A percentile compares a stretch with the other conserved stretches of the same genome.
Evolutionary conservation across 1,284 basidiomycete genomes (phyloP).

Genomic region (Cryptococcus floricola): DNA sequence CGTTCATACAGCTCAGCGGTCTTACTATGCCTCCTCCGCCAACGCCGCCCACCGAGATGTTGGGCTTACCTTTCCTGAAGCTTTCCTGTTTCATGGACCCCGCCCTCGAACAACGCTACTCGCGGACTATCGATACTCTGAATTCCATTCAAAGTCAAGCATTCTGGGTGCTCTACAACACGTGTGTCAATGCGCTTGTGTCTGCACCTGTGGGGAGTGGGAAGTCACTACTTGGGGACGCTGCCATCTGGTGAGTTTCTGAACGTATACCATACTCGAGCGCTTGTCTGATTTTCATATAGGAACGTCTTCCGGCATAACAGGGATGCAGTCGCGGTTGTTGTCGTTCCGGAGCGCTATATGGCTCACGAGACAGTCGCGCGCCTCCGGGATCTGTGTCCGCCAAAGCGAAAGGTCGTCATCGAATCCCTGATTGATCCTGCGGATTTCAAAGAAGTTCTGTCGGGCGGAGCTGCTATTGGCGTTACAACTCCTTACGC

Average conservation of each 20-base stretch:
- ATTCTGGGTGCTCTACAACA: slow-evolving; percentile 77
- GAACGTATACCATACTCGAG: background rate
- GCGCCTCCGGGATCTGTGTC: slow-evolving; percentile 35
- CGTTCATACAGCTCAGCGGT: slow-evolving; percentile 61
- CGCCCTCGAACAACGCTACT: slow-evolving; percentile 54
- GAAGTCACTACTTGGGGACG: slow-evolving; percentile 70
- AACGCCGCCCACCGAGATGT: slow-evolving; percentile 61
- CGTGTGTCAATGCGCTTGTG: slow-evolving; percentile 68
- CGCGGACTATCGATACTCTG: slow-evolving; percentile 56
- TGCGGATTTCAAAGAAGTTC: slow-evolving; percentile 27
- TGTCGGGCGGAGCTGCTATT: slow-evolving; percentile 24
- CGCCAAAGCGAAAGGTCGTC: slow-evolving; percentile 24
- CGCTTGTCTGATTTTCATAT: background rate
- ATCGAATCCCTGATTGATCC: slow-evolving; percentile 25
- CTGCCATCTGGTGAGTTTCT: slow-evolving; percentile 64
- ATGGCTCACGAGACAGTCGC: slow-evolving; percentile 42
- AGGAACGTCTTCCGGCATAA: slow-evolving; percentile 47
- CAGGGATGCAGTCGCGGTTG: slow-evolving; percentile 33
- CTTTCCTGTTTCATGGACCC: slow-evolving; percentile 57
- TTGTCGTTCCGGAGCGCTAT: slow-evolving; percentile 43
- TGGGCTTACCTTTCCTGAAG: slow-evolving; percentile 78
- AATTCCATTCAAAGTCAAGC: slow-evolving; percentile 88
- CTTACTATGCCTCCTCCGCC: slow-evolving; percentile 73
- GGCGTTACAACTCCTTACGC: slow-evolving; percentile 46
- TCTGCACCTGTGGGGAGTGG: slow-evolving; percentile 78